Percentiles rank a stretch among this genome's conserved stretches.
Evolutionary conservation across 805 yeast species (phyloP).

Genomic region (Middelhovenomyces tepae): DNA sequence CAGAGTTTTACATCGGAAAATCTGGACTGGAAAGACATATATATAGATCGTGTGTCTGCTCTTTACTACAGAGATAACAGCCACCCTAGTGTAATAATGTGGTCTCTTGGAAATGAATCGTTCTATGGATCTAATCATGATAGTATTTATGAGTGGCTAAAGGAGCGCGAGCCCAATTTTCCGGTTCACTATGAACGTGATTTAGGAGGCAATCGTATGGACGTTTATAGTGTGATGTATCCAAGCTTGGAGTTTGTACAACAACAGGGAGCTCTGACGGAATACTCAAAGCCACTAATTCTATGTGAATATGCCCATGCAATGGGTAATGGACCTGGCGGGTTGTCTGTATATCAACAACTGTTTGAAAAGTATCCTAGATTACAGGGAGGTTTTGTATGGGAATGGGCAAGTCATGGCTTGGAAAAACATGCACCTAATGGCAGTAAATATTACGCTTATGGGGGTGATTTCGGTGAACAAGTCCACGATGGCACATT

Average conservation of each 20-base stretch:
- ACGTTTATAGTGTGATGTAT: constrained; percentile 30
- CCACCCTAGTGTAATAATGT: constrained; percentile 30
- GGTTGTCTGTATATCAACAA: constrained; percentile 27
- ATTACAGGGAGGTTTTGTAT: constrained; percentile 32
- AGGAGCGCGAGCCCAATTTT: constrained; percentile 22
- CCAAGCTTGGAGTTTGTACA: constrained; percentile 21
- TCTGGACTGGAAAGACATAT: constrained; percentile 27
- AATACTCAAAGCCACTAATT: constrained; percentile 27
- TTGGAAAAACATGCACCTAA: constrained; percentile 12
- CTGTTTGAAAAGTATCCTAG: constrained; percentile 24
- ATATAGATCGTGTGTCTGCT: constrained; percentile 28
- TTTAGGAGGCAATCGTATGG: constrained; percentile 22
- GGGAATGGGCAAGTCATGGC: constrained; percentile 37
- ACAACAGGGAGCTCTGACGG: constrained; percentile 15
- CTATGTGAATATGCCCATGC: constrained; percentile 33
- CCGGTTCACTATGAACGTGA: constrained; percentile 33
- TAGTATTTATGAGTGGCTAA: constrained; percentile 24
- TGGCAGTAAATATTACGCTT: constrained; percentile 20
- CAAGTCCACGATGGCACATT: constrained; percentile 30
- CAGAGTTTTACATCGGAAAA: constrained; percentile 26
- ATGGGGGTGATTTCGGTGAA: constrained; percentile 34
- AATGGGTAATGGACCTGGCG: constrained; percentile 35
- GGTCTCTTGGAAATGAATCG: constrained; percentile 35
- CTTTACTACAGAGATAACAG: constrained; percentile 28
- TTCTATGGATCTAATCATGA: constrained; percentile 29